These are phyloP conservation scores for Guadua angustifolia DNA, from an alignment of 176 grass and related monocot genomes.

Conservation along the genomic window DNA sequence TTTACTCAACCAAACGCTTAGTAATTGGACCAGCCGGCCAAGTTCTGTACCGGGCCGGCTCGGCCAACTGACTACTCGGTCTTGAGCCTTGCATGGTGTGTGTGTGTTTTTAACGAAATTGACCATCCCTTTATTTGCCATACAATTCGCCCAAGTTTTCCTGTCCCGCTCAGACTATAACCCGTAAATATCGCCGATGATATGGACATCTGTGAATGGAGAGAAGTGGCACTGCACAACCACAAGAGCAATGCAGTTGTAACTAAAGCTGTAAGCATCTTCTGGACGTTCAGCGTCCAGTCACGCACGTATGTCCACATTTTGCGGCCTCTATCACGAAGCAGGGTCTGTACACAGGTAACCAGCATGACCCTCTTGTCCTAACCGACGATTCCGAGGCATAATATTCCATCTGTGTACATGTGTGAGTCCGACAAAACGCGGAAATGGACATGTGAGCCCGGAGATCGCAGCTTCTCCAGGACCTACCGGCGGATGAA, in stretches of 20 bases:
- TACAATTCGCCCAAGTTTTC: background rate
- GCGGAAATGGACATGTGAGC: no score
- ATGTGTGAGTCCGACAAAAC: background rate
- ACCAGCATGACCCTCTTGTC: background rate
- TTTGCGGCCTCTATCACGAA: background rate
- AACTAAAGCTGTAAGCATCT: background rate
- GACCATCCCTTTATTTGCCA: background rate
- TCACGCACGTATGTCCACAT: background rate
- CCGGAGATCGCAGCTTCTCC: no score
- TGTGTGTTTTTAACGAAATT: background rate
- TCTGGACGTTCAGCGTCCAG: background rate
- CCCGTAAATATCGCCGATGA: background rate
- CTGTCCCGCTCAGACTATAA: background rate
- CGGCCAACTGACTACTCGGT: background rate
- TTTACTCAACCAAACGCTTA: no score
- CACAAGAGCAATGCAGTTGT: background rate
- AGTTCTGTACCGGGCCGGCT: background rate
- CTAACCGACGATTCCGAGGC: background rate
- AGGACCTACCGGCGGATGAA: no score
- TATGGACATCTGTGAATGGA: background rate
- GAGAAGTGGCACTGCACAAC: background rate
- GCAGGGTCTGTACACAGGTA: background rate
- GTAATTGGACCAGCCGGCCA: background rate
- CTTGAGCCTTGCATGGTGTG: background rate
- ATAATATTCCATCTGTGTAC: background rate